Conservation (phyloP, 805 yeast genomes). For the Wickerhamiella galacta region DNA sequence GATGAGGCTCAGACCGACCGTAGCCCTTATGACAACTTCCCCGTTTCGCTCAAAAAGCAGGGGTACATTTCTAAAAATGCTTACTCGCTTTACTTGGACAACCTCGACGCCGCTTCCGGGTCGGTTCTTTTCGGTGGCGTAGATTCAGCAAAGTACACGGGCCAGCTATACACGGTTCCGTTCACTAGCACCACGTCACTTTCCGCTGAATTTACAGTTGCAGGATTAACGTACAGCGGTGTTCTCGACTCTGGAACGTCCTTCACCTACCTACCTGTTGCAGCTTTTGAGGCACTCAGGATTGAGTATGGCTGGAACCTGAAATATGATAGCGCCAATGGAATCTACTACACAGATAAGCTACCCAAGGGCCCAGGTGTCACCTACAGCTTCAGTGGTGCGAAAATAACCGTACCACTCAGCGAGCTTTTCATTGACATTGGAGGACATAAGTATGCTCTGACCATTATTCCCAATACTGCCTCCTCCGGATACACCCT, state of each 20-base stretch:
- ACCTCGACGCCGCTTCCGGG: slow-evolving; percentile 19
- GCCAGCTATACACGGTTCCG: slow-evolving; percentile 21
- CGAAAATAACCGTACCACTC: too few species aligned
- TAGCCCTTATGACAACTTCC: slow-evolving; percentile 17
- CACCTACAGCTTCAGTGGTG: too few species aligned
- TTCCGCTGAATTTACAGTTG: slow-evolving; percentile 1
- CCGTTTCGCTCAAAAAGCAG: slow-evolving; percentile 20
- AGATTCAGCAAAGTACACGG: slow-evolving; percentile 26
- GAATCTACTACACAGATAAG: too few species aligned
- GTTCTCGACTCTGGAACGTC: slow-evolving; percentile 40
- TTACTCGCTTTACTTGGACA: slow-evolving; percentile 30
- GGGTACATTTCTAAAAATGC: slow-evolving; percentile 27
- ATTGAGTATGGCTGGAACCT: neutral
- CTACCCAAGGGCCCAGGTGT: too few species aligned
- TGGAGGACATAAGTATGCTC: too few species aligned
- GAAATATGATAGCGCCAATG: too few species aligned
- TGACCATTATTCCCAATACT: too few species aligned
- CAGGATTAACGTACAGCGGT: slow-evolving; percentile 7
- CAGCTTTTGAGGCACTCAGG: neutral
- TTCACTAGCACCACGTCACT: slow-evolving; percentile 4
- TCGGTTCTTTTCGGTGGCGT: slow-evolving; percentile 28
- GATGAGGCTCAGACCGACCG: slow-evolving; percentile 16
- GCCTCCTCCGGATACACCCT: too few species aligned
- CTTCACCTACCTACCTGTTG: slow-evolving; percentile 27
- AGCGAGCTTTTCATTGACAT: too few species aligned